Evolutionary conservation across 495 filamentous ascomycete genomes (phyloP), one percentile per base, ranked within the genome.

Genomic region (Neurospora sp.): DNA sequence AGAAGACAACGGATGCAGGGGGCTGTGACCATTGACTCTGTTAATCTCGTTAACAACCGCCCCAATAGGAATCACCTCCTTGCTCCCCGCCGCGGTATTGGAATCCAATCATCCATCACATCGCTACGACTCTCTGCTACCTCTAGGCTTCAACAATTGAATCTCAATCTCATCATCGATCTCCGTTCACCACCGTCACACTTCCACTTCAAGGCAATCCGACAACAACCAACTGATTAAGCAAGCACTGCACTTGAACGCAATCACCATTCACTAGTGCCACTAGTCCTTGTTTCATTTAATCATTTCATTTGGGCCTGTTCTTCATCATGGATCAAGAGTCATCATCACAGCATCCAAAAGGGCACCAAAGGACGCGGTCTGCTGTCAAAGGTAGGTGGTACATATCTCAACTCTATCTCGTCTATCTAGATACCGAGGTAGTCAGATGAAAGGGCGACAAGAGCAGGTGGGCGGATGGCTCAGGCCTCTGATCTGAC

Each of bases 341-440:
- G 6, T 69, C 74, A 16, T 66, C 74, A 12, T 16, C 23, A 35
- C 54, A 62, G 23, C 54, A 31, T 35, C 69, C 74, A 8, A 79
- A 77, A 37, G 83, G 84, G 4, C 84, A 85, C 44, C 72, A 76
- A 6, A 76, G 84, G 41, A 85, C 79, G 31, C 78, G 80, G 35
- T 85, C 84, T 8, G 83, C 79, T 7, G 78, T 82, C 1, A 85
- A 80, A 75, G 79, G 84, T 81, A 77, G 77, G 81, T 77, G 35
- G 59, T 69, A 23, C 48, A 14, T 59, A 35, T 66, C 27, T 37
- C 27, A 16, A 35, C 54, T 23, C 18, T 54, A 23, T 54, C 46
- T 54, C 3, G 46, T n/a, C 20, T 54, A 23, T 54, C 46, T 54
- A 54, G 46, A 54, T 54, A 20, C 46, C n/a, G 46, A 44, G 16